Conservation (phyloP, 768 basidiomycete genomes). For the Solioccasus polychromus region DNA sequence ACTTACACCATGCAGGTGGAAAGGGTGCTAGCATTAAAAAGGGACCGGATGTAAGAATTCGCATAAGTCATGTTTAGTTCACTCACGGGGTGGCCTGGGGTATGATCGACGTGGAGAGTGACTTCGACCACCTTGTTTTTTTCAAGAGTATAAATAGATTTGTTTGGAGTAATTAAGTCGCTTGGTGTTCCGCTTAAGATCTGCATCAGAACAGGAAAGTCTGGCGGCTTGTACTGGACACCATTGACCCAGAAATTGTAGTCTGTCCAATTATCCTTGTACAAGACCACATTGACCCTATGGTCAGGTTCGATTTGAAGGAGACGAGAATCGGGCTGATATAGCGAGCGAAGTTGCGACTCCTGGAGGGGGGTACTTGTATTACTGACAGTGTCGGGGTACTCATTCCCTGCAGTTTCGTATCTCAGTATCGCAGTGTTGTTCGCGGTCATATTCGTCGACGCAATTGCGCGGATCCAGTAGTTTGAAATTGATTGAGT, state of each 20-base stretch:
- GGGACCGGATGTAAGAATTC: no score
- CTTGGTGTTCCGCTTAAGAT: constrained; percentile 40
- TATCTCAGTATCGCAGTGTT: constrained; percentile 49
- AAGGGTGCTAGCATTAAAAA: constrained; percentile 14
- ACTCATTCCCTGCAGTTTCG: constrained; percentile 32
- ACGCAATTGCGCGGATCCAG: constrained; percentile 42
- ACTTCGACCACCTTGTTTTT: constrained; percentile 12
- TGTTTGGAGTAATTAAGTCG: constrained; percentile 33
- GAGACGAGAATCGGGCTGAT: constrained; percentile 32
- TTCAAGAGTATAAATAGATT: constrained; percentile 21
- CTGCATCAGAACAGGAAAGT: constrained; percentile 45
- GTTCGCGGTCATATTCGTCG: constrained; percentile 23
- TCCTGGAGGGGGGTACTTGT: constrained; percentile 16
- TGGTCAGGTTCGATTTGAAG: constrained; percentile 42
- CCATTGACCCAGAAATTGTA: constrained; percentile 34
- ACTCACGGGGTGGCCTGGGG: constrained; percentile 29
- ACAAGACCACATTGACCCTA: constrained; percentile 35
- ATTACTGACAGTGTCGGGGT: constrained; percentile 13
- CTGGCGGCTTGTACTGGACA: constrained; percentile 35
- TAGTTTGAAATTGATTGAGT: constrained; percentile 39
- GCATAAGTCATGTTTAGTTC: no score
- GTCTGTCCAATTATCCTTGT: constrained; percentile 24
- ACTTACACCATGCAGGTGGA: constrained; percentile 21
- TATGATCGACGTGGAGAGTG: constrained; percentile 9
- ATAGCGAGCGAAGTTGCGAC: constrained; percentile 13